Evolutionary conservation across 192 early-diverging fungal genomes (phyloP), one percentile per base, ranked within the genome.

Genomic region (Chytriomyces hyalinus): DNA sequence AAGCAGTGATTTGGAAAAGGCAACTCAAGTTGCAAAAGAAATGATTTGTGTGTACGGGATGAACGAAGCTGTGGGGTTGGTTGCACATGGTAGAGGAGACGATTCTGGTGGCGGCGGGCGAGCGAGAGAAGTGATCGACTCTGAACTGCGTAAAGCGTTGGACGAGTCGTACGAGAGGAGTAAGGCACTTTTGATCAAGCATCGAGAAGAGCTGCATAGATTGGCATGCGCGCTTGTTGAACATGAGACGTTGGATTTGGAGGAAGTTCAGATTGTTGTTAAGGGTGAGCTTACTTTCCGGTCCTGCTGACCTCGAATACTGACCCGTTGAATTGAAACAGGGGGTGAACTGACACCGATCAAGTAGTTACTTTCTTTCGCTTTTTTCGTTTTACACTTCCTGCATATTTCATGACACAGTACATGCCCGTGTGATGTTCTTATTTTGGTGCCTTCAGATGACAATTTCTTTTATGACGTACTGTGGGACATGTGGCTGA

Each of bases 31-130:
- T 17, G 96, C 98, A 26, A 91, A 92, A 36, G 88, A 90, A 49
- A 98, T 98, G 97, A 95, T 99, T 1, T 86, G 91, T 4, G 80
- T 84, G 67, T 97, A 92, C 77, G 98, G 98, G 13, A 99, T 99
- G 98, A 93, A 89, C 78, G 95, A 98, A 0, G 94, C 91, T 77
- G 90, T 97, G 49, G 98, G 98, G 3, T 87, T 94, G 20, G 91
- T 95, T 2, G 90, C 88, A 17, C 92, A 92, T 78, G 79, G 85
- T 8, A 87, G 91, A 61, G 94, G 97, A 22, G 96, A 96, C 45
- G 90, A 87, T 79, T 84, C 86, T 0, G 79, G 87, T 9, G 78
- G 94, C 22, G 94, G 93, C 36, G 83, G 91, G 3, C 87, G 87
- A 22, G 94, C 93, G 26, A 95, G 94, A 82, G 80, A 85, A 17